A percentile compares a stretch with the other conserved stretches of the same genome.
Evolutionary conservation across 2,329 filamentous ascomycete species (phyloP).

Genomic region (Epichloe elymi): DNA sequence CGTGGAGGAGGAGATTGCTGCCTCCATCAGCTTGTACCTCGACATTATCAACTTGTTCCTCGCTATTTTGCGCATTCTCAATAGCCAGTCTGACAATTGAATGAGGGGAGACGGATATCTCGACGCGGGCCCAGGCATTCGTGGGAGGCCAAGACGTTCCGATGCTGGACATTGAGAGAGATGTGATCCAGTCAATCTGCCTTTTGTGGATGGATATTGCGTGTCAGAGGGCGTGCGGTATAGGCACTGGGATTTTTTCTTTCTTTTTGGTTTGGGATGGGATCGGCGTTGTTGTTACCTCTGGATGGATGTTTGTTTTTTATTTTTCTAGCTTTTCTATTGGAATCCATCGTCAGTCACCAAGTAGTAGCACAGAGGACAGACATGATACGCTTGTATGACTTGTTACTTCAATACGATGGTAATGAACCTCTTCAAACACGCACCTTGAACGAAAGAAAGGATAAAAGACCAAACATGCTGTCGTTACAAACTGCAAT

Average conservation of each 20-base stretch:
- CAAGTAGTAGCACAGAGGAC: not conserved
- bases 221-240: too few relatives aligned
- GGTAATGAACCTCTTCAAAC: too few relatives aligned
- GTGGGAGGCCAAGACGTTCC: not conserved
- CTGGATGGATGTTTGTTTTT: not conserved
- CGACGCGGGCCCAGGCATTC: not conserved
- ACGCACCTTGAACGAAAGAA: too few relatives aligned
- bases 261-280: not conserved
- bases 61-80: slow-evolving; percentile 86
- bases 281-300: not conserved
- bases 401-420: too few relatives aligned
- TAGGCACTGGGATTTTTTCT: too few relatives aligned
- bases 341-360: not conserved
- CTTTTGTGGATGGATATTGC: not conserved
- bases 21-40: slow-evolving; percentile 86
- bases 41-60: slow-evolving; percentile 97
- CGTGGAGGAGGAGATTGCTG: slow-evolving; percentile 95
- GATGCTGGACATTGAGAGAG: not conserved
- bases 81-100: slow-evolving; percentile 91
- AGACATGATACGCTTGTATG: not conserved
- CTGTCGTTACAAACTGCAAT: slow-evolving; percentile 6
- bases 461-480: not conserved
- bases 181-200: not conserved
- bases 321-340: not conserved
- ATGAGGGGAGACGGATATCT: not conserved